Evolutionary conservation across 192 early-diverging fungal genomes (phyloP), one percentile per base, ranked within the genome.

Genomic region (Haplosporangium gracile): DNA sequence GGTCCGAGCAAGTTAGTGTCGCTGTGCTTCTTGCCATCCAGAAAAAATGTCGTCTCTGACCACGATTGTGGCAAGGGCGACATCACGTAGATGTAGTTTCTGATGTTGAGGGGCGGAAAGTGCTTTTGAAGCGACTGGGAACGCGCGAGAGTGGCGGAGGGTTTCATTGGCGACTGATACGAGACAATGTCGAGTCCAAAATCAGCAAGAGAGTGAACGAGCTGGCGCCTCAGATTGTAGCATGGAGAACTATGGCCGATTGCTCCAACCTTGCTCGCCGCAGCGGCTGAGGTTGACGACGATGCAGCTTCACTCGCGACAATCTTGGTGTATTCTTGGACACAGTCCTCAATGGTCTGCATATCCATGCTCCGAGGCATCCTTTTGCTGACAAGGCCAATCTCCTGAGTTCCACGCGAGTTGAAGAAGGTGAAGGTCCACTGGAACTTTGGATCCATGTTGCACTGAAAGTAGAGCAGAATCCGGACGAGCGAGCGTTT

Each of bases 121-220:
- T 86, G 84, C 32, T 80, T 86, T 16, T 86, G 84, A 4, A 86
- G 32, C 55, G 78, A 80, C 43, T 85, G 77, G 39, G 82, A 79
- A 29, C 82, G 63, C 40, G 63, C 29, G 38, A 82, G 47, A 16
- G 39, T 71, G 20, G 77, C 51, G 1, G 74, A 24, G 0, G 82
- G 51, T 55, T 85, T 85, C 57, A 85, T 79, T 11, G 82, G 82
- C 5, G 82, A 85, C 26, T 85, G 84, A 45, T 86, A 86, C 4
- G 84, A 80, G 5, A 75, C n/a, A 26, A 81, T 81, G 13, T 72
- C 79, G 4, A 86, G 73, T 70, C 84, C 84, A 78, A 81, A 86
- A 22, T 86, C 84, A 13, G 84, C 75, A 6, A 86, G 57, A 8
- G 84, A 81, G 39, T 86, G 78, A 4, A 86, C 78, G 2, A 86